A percentile compares a stretch with the other conserved stretches of the same genome.
phyloP scores from a whole-genome alignment of 73 alveolate genomes.

The Paraurostyla sp. region DNA sequence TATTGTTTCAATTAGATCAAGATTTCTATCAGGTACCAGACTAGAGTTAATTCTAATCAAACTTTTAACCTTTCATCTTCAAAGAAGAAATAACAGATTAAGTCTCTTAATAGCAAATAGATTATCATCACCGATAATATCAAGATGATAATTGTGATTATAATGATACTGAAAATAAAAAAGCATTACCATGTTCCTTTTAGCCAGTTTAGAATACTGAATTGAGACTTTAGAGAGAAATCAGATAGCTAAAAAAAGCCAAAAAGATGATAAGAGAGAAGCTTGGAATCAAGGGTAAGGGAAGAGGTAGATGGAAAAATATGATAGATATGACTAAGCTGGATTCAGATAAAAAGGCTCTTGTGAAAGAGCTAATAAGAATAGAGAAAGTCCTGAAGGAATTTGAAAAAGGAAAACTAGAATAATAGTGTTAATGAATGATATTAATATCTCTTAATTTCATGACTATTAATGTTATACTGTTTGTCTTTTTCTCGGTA shows the following conservation, averaged over 20 bases:
- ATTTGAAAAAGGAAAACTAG: neutral
- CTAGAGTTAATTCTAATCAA: too few relatives aligned
- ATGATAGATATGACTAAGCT: neutral
- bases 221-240: slow-evolving; percentile 4
- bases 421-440: neutral
- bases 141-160: too few relatives aligned
- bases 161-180: too few relatives aligned
- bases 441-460: neutral
- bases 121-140: too few relatives aligned
- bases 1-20: too few relatives aligned
- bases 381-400: slow-evolving; percentile 4
- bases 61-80: too few relatives aligned
- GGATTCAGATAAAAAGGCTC: neutral
- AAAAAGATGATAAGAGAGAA: slow-evolving; percentile 4
- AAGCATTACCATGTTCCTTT: too few relatives aligned
- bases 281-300: slow-evolving; percentile 16
- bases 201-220: neutral
- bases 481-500: neutral
- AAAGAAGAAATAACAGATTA: too few relatives aligned
- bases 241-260: neutral
- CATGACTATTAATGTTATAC: neutral
- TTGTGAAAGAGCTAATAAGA: slow-evolving; percentile 1
- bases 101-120: too few relatives aligned
- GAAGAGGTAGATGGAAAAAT: slow-evolving; percentile 28
- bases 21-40: too few relatives aligned